Conservation (phyloP, 176 grass and related monocot species). For the Triticum timopheevii region DNA sequence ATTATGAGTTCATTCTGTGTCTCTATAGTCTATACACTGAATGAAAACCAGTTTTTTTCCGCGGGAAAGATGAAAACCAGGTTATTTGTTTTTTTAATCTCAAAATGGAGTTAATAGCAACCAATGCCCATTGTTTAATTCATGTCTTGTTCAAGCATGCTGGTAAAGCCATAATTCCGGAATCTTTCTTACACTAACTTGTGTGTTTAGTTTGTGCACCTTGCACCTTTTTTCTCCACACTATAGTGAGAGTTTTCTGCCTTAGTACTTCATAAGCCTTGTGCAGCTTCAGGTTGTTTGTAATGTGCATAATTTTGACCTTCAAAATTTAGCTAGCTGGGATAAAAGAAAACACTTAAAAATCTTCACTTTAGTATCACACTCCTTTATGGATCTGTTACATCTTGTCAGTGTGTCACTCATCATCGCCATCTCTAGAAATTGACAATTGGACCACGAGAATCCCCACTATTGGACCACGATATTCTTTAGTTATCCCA, state of each 20-base stretch:
- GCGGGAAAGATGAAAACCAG: background rate
- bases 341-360: background rate
- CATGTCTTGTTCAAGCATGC: background rate
- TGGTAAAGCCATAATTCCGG: background rate
- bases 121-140: background rate
- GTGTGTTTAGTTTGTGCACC: background rate
- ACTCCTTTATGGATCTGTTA: background rate
- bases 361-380: background rate
- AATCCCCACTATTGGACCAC: too few relatives aligned
- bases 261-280: background rate
- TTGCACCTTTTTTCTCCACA: background rate
- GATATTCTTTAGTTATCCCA: background rate
- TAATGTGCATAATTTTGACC: background rate
- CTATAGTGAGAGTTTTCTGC: background rate
- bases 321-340: background rate
- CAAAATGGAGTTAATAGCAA: background rate
- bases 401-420: background rate
- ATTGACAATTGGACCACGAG: background rate
- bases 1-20: background rate
- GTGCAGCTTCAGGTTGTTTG: background rate
- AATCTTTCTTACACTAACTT: background rate
- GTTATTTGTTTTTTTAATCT: background rate
- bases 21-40: background rate
- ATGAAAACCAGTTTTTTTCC: background rate
- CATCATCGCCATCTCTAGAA: background rate